Percentiles rank a stretch among this genome's conserved stretches.
Evolutionary conservation across 2,329 filamentous ascomycete genomes (phyloP).

Genomic region (Bipolaris victoriae): DNA sequence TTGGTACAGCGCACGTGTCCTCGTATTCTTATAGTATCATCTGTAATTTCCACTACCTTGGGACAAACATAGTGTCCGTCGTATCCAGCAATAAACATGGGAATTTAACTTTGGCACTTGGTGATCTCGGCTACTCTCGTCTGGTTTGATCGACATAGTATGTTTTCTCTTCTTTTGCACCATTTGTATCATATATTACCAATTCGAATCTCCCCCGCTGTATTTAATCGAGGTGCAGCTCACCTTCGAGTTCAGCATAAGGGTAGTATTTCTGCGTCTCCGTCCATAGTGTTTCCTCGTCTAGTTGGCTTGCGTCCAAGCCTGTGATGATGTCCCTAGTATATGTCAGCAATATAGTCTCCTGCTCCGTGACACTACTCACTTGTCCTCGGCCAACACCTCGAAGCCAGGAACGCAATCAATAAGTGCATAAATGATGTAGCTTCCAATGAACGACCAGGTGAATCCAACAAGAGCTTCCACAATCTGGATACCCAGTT

Average conservation of each 20-base stretch:
- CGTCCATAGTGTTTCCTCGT: slow-evolving; percentile 53
- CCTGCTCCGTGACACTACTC: slow-evolving; percentile 34
- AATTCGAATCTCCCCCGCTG: no score
- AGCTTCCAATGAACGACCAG: slow-evolving; percentile 59
- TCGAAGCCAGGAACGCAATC: slow-evolving; percentile 61
- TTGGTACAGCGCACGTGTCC: no score
- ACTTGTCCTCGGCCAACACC: slow-evolving; percentile 61
- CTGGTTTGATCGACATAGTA: no score
- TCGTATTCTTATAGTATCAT: no score
- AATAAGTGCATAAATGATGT: slow-evolving; percentile 57
- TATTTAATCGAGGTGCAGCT: slow-evolving; percentile 36
- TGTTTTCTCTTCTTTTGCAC: no score
- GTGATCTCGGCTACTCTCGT: no score
- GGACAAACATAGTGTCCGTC: no score
- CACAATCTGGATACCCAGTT: slow-evolving; percentile 59
- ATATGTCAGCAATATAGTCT: slow-evolving; percentile 9
- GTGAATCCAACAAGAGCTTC: slow-evolving; percentile 59
- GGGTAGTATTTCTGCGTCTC: slow-evolving; percentile 47
- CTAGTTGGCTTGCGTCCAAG: slow-evolving; percentile 59
- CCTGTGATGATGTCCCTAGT: slow-evolving; percentile 55
- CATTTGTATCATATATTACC: no score
- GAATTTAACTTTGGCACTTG: no score
- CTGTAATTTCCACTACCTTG: no score
- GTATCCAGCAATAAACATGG: no score
- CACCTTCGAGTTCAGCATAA: slow-evolving; percentile 38